Percentiles rank a stretch among this genome's conserved stretches.
Conservation (phyloP, 2,329 filamentous ascomycete genomes). For the Colletotrichum theobromicola region DNA sequence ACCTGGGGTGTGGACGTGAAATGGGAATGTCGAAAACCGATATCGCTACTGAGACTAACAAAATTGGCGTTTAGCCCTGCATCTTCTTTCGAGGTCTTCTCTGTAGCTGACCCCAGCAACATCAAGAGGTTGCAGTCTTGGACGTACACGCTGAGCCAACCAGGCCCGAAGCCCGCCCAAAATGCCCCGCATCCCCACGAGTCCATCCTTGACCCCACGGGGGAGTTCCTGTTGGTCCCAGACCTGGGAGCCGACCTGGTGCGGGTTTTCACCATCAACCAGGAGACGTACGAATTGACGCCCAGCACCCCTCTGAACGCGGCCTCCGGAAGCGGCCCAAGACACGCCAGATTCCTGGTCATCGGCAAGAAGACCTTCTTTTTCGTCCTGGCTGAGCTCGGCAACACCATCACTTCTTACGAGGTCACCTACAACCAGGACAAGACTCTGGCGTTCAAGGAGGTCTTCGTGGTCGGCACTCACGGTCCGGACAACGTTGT, state of each 20-base stretch:
- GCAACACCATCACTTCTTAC: conserved; percentile 61
- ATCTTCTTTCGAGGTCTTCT: conserved; percentile 11
- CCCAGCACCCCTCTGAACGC: conserved; percentile 12
- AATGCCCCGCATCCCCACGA: conserved; percentile 21
- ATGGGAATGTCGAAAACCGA: not conserved
- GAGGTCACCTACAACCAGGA: conserved; percentile 53
- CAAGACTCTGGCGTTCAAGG: conserved; percentile 48
- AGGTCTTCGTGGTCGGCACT: conserved; percentile 51
- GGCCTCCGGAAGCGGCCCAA: conserved; percentile 3
- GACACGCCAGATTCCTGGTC: conserved; percentile 57
- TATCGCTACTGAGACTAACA: not conserved
- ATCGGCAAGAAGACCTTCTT: conserved; percentile 52
- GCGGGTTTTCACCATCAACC: conserved; percentile 12
- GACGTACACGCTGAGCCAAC: conserved; percentile 41
- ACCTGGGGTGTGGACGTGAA: not conserved
- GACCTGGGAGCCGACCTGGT: conserved; percentile 20
- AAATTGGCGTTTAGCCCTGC: not conserved
- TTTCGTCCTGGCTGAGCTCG: conserved; percentile 65
- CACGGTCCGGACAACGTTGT: conserved; percentile 49
- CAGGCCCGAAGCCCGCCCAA: conserved; percentile 43
- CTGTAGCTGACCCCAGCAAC: conserved; percentile 15
- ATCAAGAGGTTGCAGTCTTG: conserved; percentile 18
- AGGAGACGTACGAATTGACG: conserved; percentile 10
- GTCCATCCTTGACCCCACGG: conserved; percentile 21
- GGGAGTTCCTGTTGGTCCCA: conserved; percentile 14